phyloP scores from a whole-genome alignment of 495 filamentous ascomycete genomes.

The Neurospora sp. region DNA sequence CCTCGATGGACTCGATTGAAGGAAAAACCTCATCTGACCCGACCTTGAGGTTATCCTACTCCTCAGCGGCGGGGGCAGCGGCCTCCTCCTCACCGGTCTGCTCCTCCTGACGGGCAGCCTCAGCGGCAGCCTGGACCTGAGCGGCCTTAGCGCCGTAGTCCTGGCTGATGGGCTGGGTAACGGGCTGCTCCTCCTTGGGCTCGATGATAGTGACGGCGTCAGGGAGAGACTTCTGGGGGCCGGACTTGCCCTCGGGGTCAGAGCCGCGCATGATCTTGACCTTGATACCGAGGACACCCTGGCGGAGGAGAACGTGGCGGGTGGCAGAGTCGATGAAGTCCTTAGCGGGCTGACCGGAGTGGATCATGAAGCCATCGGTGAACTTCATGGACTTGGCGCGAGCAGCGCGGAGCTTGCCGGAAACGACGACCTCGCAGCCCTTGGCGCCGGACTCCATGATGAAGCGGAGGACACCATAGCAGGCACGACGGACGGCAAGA shows the following conservation, averaged over 20 bases:
- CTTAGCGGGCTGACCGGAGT: slow-evolving; percentile 98
- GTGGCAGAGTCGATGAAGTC: slow-evolving; percentile 99
- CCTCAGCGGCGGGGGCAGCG: slow-evolving; percentile 33
- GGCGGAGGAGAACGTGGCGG: slow-evolving; percentile 97
- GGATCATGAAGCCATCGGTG: slow-evolving; percentile 99
- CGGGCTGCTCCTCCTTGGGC: slow-evolving; percentile 95
- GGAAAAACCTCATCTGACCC: slow-evolving; percentile 4
- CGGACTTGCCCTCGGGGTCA: slow-evolving; percentile 98
- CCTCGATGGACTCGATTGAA: neutral
- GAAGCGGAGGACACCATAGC: slow-evolving; percentile 99
- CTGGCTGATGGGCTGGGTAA: slow-evolving; percentile 88
- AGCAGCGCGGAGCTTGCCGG: slow-evolving; percentile 95
- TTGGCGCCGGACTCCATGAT: slow-evolving; percentile 99
- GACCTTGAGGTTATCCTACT: slow-evolving; percentile 27
- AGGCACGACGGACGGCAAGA: slow-evolving; percentile 91
- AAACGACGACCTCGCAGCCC: slow-evolving; percentile 98
- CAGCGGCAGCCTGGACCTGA: slow-evolving; percentile 60
- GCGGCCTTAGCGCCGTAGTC: slow-evolving; percentile 97
- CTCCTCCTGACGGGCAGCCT: slow-evolving; percentile 61
- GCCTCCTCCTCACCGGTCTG: slow-evolving; percentile 41
- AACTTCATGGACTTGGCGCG: slow-evolving; percentile 99
- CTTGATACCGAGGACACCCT: slow-evolving; percentile 99
- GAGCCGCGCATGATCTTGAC: slow-evolving; percentile 99
- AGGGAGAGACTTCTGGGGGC: slow-evolving; percentile 90
- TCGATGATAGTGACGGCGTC: slow-evolving; percentile 99